Evolutionary conservation across 352 stramenopile species (phyloP).

Genomic region (Peronospora destructor): DNA sequence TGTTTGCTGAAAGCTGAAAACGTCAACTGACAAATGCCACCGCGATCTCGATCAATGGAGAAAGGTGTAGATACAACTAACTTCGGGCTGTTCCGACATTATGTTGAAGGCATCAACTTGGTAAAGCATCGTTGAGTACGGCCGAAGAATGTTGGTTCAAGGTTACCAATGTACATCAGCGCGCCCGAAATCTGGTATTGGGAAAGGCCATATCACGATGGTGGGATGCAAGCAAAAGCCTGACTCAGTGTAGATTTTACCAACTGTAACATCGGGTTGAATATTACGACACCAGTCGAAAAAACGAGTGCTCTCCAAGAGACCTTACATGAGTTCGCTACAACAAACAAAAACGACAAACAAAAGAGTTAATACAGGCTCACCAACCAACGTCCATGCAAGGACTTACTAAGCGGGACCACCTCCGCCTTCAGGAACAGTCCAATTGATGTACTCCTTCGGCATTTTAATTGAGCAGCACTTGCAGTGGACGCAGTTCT

Average conservation of each 20-base stretch:
- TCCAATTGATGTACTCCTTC: slow-evolving; percentile 99
- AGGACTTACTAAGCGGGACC: slow-evolving; percentile 95
- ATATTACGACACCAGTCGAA: background rate
- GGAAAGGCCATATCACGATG: background rate
- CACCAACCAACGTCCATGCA: background rate
- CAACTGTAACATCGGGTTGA: background rate
- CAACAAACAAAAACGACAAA: slow-evolving; percentile 10
- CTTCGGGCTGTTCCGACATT: too few relatives aligned
- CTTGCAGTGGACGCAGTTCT: slow-evolving; percentile 99
- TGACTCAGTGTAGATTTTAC: background rate
- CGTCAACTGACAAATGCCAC: too few relatives aligned
- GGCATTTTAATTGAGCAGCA: slow-evolving; percentile 99
- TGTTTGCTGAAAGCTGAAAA: too few relatives aligned
- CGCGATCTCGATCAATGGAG: too few relatives aligned
- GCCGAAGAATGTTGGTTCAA: background rate
- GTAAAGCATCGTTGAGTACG: background rate
- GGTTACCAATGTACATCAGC: background rate
- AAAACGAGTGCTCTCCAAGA: background rate
- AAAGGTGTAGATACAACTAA: too few relatives aligned
- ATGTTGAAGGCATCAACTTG: too few relatives aligned
- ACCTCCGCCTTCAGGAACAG: slow-evolving; percentile 95
- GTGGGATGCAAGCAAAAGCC: background rate
- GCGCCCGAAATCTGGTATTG: background rate
- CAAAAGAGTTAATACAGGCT: background rate
- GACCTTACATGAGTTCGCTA: slow-evolving; percentile 68